These are phyloP conservation scores for Lactarius vividus DNA, from an alignment of 768 basidiomycete genomes.

Conservation along the genomic window DNA sequence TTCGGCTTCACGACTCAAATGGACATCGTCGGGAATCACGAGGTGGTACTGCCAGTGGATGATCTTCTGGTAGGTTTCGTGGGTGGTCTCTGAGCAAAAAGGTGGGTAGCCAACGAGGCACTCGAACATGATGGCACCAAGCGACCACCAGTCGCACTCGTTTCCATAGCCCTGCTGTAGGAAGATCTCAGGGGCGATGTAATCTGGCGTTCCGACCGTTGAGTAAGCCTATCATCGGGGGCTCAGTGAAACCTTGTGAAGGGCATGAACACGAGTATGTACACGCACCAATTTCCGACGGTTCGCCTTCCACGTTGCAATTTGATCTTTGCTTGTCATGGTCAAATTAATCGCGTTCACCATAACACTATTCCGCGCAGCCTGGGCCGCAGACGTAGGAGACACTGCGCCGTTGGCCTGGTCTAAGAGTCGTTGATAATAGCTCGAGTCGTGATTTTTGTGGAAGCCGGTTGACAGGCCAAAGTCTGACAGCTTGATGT, in stretches of 20 bases:
- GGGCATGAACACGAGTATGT: constrained; percentile 5
- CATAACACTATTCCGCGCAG: constrained; percentile 89
- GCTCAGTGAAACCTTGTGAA: constrained; percentile 8
- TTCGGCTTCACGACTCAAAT: constrained; percentile 87
- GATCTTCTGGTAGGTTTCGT: constrained; percentile 98
- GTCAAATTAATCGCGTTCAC: constrained; percentile 97
- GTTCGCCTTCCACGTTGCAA: constrained; percentile 99
- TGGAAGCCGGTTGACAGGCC: constrained; percentile 99
- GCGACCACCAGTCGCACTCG: constrained; percentile 99
- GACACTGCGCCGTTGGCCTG: constrained; percentile 50
- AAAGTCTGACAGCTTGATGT: constrained; percentile 98
- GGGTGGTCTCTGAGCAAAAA: constrained; percentile 94
- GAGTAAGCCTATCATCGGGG: constrained; percentile 74
- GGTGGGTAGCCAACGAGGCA: constrained; percentile 96
- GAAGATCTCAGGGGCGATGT: constrained; percentile 98
- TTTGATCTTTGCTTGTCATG: constrained; percentile 89
- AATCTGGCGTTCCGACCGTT: constrained; percentile 95
- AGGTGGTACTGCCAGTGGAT: constrained; percentile 90
- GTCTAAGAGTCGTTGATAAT: constrained; percentile 88
- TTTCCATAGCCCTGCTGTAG: constrained; percentile 95
- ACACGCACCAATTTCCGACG: constrained; percentile 80
- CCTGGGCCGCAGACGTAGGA: constrained; percentile 44
- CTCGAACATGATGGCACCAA: constrained; percentile 98
- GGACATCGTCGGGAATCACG: constrained; percentile 90
- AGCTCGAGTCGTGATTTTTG: constrained; percentile 94